A percentile compares a stretch with the other conserved stretches of the same genome.
Evolutionary conservation across 2,329 filamentous ascomycete species (phyloP).

Genomic region (Botrytis elliptica): DNA sequence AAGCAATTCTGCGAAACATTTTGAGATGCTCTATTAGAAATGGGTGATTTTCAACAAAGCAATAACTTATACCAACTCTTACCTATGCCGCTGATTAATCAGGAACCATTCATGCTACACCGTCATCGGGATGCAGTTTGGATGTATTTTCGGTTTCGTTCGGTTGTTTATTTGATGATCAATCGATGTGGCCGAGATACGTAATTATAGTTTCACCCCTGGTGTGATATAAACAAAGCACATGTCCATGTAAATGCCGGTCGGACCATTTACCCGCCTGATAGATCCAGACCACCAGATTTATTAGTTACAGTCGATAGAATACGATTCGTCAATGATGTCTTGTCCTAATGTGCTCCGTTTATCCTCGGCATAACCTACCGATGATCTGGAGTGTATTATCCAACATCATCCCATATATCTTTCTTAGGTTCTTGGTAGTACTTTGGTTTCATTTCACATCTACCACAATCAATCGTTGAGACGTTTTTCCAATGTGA

Average conservation of each 20-base stretch:
- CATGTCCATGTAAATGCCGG: accelerated
- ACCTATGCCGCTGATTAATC: constrained; percentile 12
- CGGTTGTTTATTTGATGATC: constrained; percentile 1
- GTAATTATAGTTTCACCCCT: neutral
- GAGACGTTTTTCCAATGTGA: neutral
- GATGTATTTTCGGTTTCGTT: constrained; percentile 5
- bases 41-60: neutral
- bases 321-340: constrained; percentile 1
- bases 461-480: neutral
- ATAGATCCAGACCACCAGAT: neutral
- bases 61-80: neutral
- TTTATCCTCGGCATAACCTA: constrained; percentile 19
- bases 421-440: neutral
- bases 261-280: neutral
- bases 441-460: neutral
- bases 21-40: constrained; percentile 22
- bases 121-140: neutral
- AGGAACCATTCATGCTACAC: neutral
- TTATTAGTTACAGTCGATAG: accelerated
- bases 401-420: neutral
- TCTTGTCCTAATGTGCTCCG: neutral
- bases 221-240: too few relatives aligned
- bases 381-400: neutral
- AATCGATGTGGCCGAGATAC: neutral
- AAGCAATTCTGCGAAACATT: constrained; percentile 37